Evolutionary conservation across 2,329 filamentous ascomycete species (phyloP), one percentile per base, ranked within the genome.

Genomic region (Talaromyces amestolkiae): DNA sequence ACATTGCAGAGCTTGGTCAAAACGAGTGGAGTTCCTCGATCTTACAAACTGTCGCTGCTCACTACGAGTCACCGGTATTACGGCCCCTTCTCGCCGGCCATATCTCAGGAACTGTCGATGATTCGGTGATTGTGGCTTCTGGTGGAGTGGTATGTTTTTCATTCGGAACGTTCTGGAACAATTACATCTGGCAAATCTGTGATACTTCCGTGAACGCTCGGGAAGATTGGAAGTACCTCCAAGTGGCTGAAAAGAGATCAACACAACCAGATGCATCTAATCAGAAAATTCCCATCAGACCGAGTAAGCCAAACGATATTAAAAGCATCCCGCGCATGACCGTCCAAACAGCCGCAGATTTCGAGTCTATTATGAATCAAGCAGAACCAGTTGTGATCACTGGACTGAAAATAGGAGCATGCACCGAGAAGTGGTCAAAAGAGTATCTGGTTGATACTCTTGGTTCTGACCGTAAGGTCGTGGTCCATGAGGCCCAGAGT

Each of bases 101-200:
- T 64, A 87, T 87, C 4, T 80, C 84, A 8, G 76, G 85, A 15
- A 73, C 79, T 33, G 77, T 84, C 0, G 78, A 79, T 33, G 78
- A 82, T 7, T 77, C 84, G 19, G 71, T 93, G 3, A 72, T 91
- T 10, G 79, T 96, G 8, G 76, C 90, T 58, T 92, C 92, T 1
- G 93, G 93, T 17, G 93, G 92, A 43, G 92, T 91, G 17, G 91
- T 92, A 0, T 96, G 92, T 75, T 96, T 96, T 80, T 93, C 91
- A 0, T 96, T 96, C 84, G 93, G 93, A 1, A 91, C 91, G 7
- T 93, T 87, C 72, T 96, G 91, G 91, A 93, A 93, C 60, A 82
- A 83, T 37, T 86, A 86, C 1, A 80, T 83, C 13, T 89, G 80
- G 79, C 74, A 78, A 2, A 70, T 87, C 69, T 76, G 75, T 73